phyloP scores from a whole-genome alignment of 176 grass and related monocot species.

The Carex kokanica region DNA sequence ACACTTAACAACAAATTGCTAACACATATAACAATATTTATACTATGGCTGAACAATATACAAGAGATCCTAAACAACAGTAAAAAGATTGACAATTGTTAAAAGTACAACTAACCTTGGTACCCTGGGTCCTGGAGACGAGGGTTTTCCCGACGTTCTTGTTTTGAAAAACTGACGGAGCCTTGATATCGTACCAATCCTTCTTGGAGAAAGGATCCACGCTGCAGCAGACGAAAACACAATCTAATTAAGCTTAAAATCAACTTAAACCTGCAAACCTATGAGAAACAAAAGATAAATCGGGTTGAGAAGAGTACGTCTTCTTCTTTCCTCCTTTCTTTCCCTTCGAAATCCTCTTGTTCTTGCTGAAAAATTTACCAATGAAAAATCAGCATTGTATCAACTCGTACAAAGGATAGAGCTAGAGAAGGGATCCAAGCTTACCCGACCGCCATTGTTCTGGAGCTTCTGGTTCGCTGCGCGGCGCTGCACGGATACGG shows the following conservation, averaged over 20 bases:
- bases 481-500: not conserved
- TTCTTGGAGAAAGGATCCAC: constrained; percentile 80
- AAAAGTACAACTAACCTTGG: constrained; percentile 41
- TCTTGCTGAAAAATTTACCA: constrained; percentile 44
- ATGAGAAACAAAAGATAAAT: not conserved
- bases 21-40: not conserved
- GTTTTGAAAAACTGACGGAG: constrained; percentile 50
- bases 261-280: not conserved
- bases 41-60: not conserved
- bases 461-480: not conserved
- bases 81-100: not conserved
- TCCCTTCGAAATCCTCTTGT: constrained; percentile 77
- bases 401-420: not conserved
- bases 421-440: not conserved
- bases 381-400: not conserved
- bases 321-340: constrained; percentile 92
- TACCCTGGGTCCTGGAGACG: constrained; percentile 88
- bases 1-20: not conserved
- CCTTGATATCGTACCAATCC: constrained; percentile 90
- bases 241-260: not conserved
- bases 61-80: not conserved
- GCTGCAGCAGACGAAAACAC: constrained; percentile 19
- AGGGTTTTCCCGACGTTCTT: constrained; percentile 75
- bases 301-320: constrained; percentile 34
- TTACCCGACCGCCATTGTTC: constrained; percentile 44